Evolutionary conservation across 2,329 filamentous ascomycete species (phyloP).

Genomic region (Fusarium mundagurra): DNA sequence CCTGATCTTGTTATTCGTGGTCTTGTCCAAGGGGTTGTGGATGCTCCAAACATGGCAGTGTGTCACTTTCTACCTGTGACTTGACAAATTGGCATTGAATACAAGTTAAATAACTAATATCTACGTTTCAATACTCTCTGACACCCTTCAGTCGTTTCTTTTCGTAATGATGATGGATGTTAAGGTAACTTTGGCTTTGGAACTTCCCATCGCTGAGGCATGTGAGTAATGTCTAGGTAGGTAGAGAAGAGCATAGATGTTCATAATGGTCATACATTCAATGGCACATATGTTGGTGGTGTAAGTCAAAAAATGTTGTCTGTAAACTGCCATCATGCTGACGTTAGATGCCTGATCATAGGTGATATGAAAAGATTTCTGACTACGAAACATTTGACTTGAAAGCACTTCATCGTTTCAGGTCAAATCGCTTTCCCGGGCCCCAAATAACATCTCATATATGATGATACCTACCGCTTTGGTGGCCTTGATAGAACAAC

Average conservation of each 20-base stretch:
- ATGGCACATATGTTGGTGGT: neutral
- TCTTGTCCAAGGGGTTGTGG: too few relatives aligned
- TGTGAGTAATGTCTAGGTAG: neutral
- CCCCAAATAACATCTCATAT: neutral
- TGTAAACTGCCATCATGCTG: neutral
- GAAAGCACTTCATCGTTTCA: neutral
- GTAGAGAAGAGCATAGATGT: too few relatives aligned
- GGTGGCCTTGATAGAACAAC: neutral
- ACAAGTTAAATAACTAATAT: neutral
- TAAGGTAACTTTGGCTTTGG: too few relatives aligned
- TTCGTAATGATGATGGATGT: neutral
- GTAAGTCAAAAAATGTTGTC: neutral
- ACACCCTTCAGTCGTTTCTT: too few relatives aligned
- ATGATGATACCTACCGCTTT: neutral
- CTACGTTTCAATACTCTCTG: neutral
- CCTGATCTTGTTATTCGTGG: too few relatives aligned
- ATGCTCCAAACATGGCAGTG: neutral
- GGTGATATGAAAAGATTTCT: neutral
- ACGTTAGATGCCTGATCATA: neutral
- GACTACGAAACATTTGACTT: rapidly evolving
- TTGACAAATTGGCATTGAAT: neutral
- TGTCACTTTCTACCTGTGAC: neutral
- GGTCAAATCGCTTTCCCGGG: neutral
- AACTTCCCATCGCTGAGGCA: too few relatives aligned
- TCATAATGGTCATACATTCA: neutral